Conservation (phyloP, 169 alveolate species). For the Perkinsus olseni region DNA sequence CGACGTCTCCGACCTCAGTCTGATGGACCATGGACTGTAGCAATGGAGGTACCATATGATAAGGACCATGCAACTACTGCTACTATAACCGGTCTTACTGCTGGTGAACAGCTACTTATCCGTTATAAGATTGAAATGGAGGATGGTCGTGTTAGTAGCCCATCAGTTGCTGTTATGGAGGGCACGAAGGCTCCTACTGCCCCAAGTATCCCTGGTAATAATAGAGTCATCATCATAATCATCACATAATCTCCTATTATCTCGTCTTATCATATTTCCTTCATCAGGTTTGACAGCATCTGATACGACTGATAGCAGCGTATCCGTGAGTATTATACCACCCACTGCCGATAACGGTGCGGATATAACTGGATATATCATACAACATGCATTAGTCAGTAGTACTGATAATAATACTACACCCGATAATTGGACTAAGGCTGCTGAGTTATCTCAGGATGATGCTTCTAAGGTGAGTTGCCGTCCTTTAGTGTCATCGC, state of each 20-base stretch:
- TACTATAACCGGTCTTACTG: not conserved
- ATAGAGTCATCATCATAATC: too few relatives aligned
- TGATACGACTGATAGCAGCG: not conserved
- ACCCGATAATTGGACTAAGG: not conserved
- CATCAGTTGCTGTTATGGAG: not conserved
- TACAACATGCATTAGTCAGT: not conserved
- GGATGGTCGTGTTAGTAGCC: not conserved
- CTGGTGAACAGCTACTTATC: not conserved
- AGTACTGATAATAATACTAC: not conserved
- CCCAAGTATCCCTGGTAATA: not conserved
- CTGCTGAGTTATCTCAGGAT: not conserved
- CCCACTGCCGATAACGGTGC: not conserved
- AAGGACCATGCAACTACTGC: not conserved
- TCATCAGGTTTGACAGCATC: not conserved
- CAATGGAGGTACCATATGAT: not conserved
- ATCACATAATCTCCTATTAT: not conserved
- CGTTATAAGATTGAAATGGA: not conserved
- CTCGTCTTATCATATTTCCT: not conserved
- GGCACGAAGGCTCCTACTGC: not conserved
- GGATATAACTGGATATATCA: not conserved
- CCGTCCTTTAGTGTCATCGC: not conserved
- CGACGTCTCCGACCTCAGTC: not conserved
- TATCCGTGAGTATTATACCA: not conserved
- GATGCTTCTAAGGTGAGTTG: not conserved
- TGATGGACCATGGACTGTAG: not conserved